phyloP scores from a whole-genome alignment of 2,329 filamentous ascomycete species.

The Fonsecaea multimorphosa region DNA sequence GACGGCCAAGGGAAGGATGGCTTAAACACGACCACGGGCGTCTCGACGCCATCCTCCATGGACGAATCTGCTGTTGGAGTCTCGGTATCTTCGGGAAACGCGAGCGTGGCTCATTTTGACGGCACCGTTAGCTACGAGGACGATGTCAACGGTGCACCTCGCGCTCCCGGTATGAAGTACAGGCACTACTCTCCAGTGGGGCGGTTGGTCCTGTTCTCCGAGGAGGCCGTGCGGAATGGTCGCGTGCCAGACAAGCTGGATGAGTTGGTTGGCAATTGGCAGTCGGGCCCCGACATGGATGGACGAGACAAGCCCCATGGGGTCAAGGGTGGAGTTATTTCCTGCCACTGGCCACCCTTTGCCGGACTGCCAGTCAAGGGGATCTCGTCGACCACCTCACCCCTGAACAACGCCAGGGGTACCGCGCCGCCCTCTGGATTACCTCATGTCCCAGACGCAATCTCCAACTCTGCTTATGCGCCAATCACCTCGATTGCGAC shows the following conservation, averaged over 20 bases:
- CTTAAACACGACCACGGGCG: not conserved
- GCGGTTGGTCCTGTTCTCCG: constrained; percentile 74
- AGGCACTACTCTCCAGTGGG: constrained; percentile 95
- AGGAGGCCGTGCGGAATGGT: constrained; percentile 41
- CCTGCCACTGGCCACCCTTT: constrained; percentile 41
- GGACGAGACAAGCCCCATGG: constrained; percentile 45
- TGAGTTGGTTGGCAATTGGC: constrained; percentile 24
- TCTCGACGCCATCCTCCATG: constrained; percentile 15
- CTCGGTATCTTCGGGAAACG: not conserved
- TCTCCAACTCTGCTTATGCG: constrained; percentile 17
- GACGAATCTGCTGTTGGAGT: not conserved
- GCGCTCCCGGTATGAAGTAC: constrained; percentile 98
- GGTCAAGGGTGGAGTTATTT: constrained; percentile 43
- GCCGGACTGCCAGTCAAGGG: constrained; percentile 24
- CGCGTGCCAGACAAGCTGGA: constrained; percentile 24
- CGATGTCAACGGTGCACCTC: constrained; percentile 58
- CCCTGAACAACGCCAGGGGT: not conserved
- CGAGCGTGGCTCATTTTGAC: not conserved
- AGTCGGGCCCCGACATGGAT: constrained; percentile 39
- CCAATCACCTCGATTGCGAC: constrained; percentile 15
- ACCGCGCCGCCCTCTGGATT: not conserved
- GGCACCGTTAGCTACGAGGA: constrained; percentile 23
- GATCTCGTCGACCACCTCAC: not conserved
- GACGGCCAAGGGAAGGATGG: not conserved
- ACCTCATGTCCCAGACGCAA: not conserved